Conservation (phyloP, 2,329 filamentous ascomycete species). For the Zymoseptoria passerinii region DNA sequence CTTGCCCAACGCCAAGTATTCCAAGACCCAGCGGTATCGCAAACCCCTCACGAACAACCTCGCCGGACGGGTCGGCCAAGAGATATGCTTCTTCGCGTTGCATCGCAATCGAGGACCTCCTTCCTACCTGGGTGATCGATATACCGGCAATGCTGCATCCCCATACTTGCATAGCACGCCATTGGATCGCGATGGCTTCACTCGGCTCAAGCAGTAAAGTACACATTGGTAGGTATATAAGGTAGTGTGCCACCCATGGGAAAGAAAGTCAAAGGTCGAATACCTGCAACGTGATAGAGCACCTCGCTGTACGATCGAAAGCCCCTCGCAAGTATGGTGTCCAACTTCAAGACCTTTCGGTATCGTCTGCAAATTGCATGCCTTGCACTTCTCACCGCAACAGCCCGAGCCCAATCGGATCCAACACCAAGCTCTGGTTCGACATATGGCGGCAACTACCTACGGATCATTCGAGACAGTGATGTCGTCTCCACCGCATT, state of each 20-base stretch:
- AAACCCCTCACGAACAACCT: neutral
- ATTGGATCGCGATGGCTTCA: neutral
- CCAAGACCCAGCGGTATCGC: neutral
- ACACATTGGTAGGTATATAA: neutral
- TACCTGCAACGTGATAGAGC: neutral
- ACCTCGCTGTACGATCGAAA: neutral
- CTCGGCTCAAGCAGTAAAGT: neutral
- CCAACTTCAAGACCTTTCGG: neutral
- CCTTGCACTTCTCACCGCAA: neutral
- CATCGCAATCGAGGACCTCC: neutral
- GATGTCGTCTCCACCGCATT: slow-evolving; percentile 8
- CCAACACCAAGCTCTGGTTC: neutral
- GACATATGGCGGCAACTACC: slow-evolving; percentile 1
- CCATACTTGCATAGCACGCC: neutral
- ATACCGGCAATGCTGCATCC: neutral
- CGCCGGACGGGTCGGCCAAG: neutral
- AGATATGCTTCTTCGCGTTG: neutral
- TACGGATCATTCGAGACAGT: slow-evolving; percentile 3
- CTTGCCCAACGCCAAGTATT: neutral
- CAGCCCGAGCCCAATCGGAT: neutral
- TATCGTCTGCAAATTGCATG: neutral
- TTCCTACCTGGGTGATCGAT: neutral
- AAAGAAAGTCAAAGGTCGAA: neutral
- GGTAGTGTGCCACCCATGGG: neutral
- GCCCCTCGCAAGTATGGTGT: neutral